Evolutionary conservation across 1,284 basidiomycete species (phyloP), one percentile per base, ranked within the genome.

Genomic region (Ustilago cynodontis): DNA sequence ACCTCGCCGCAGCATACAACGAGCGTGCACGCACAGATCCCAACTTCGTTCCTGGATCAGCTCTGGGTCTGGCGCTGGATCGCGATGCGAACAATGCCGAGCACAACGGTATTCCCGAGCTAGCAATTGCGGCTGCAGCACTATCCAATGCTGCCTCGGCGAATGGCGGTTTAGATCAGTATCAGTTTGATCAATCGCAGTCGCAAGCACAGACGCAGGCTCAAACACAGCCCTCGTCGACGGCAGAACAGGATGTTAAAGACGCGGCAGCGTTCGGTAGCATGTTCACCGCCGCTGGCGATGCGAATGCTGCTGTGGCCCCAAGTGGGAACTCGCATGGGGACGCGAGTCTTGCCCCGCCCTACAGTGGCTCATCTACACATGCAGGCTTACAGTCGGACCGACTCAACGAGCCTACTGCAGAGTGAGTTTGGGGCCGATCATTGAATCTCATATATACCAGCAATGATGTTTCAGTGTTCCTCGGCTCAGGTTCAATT

Each of bases 71-170:
- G 52, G 69, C 74, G 14, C 31, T 72, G 35, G 70, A 72, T 5
- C 37, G 74, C 7, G 74, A 77, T 35, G 61, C 55, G 1, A 45
- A 10, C 14, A 45, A 16, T 22, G 54, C 22, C 1, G 74, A 61
- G 24, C 57, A 61, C n/a, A 59, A 56, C 7, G 70, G 74, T 1
- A 72, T 77, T 22, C 70, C 70, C 0, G 74, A 65, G 16, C 54
- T 77, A 14, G 66, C 70, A 4, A 77, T 77, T 20, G 74, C 74
- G 1, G 74, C 74, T 10, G 74, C 73, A 3, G 73, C 74, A 9
- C 49, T 77, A 57, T 72, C 70, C 26, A 77, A 70, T 35, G 74
- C 69, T 41, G 66, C 70, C 18, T 58, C 60, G 35, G 70, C 61
- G 0, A 54, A 65, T 28, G 33, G 52, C 11, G 56, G 20, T 7